A percentile compares a stretch with the other conserved stretches of the same genome.
Evolutionary conservation across 257 asterid genomes (phyloP).

Genomic region (Nemophila menziesii): DNA sequence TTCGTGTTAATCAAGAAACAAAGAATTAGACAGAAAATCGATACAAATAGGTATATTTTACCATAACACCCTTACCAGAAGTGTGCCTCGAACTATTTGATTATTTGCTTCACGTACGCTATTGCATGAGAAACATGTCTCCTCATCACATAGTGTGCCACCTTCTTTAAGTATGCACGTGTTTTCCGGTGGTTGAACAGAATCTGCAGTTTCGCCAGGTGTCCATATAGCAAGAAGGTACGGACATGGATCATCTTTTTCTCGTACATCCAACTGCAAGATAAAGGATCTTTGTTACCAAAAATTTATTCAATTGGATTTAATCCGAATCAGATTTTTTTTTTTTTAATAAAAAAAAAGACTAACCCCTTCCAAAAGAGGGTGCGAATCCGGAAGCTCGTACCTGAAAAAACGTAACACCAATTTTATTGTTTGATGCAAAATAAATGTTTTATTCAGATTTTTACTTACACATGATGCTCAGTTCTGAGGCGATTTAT

Average conservation of each 20-base stretch:
- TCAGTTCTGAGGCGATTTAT: constrained; percentile 89
- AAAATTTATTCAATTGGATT: constrained; percentile 9
- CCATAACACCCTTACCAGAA: constrained; percentile 48
- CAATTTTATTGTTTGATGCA: constrained; percentile 7
- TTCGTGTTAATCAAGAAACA: constrained; percentile 20
- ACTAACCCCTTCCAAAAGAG: constrained; percentile 75
- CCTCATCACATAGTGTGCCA: constrained; percentile 53
- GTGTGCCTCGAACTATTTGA: constrained; percentile 87
- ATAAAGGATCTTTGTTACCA: constrained; percentile 15
- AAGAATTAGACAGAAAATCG: constrained; percentile 1
- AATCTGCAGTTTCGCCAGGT: constrained; percentile 90
- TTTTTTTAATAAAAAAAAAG: constrained; percentile 7
- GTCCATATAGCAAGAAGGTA: constrained; percentile 98
- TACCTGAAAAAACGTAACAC: constrained; percentile 49
- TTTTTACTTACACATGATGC: constrained; percentile 83
- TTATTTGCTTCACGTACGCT: constrained; percentile 73
- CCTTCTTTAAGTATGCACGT: constrained; percentile 37
- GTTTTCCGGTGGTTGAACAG: constrained; percentile 76
- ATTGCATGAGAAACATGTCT: constrained; percentile 79
- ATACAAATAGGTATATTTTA: neutral
- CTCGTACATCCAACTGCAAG: constrained; percentile 75
- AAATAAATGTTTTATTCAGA: neutral
- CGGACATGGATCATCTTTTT: constrained; percentile 83
- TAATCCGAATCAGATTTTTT: constrained; percentile 4
- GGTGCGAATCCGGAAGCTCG: constrained; percentile 93